phyloP scores from a whole-genome alignment of 176 grass and related monocot species.

The Carex cristatella region DNA sequence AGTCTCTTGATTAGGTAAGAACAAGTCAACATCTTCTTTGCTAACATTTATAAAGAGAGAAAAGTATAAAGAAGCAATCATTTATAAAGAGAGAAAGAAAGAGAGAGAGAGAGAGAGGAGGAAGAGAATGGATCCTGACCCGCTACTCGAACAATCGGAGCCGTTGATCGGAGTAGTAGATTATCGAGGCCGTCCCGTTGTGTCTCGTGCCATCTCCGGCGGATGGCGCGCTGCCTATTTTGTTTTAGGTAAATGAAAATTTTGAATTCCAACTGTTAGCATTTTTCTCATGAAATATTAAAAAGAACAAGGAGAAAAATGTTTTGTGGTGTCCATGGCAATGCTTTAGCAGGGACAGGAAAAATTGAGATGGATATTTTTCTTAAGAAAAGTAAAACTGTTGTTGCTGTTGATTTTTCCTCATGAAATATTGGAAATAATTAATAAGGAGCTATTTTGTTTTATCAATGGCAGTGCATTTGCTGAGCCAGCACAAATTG shows the following conservation, averaged over 20 bases:
- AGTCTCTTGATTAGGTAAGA: background rate
- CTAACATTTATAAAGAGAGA: background rate
- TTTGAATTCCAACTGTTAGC: background rate
- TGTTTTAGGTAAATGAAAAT: slow-evolving; percentile 33
- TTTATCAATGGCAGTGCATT: background rate
- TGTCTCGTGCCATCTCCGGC: slow-evolving; percentile 28
- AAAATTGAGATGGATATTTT: too few relatives aligned
- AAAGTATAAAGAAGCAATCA: background rate
- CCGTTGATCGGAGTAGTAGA: slow-evolving; percentile 31
- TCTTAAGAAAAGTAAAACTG: too few relatives aligned
- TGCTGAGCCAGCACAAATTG: background rate
- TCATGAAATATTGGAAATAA: background rate
- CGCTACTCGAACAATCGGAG: slow-evolving; percentile 4
- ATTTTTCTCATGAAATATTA: background rate
- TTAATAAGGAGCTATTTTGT: background rate
- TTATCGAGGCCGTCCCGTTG: slow-evolving; percentile 38
- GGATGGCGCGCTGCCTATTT: slow-evolving; percentile 50
- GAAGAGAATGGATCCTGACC: background rate
- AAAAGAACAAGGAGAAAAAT: too few relatives aligned
- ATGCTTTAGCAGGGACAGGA: too few relatives aligned
- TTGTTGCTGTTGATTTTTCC: too few relatives aligned
- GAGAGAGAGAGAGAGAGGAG: too few relatives aligned
- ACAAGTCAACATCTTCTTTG: background rate
- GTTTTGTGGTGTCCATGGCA: too few relatives aligned
- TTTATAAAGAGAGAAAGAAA: background rate